Base-by-base conservation (phyloP, 202 grass and related monocot species). In the Elaeis oleifera region DNA sequence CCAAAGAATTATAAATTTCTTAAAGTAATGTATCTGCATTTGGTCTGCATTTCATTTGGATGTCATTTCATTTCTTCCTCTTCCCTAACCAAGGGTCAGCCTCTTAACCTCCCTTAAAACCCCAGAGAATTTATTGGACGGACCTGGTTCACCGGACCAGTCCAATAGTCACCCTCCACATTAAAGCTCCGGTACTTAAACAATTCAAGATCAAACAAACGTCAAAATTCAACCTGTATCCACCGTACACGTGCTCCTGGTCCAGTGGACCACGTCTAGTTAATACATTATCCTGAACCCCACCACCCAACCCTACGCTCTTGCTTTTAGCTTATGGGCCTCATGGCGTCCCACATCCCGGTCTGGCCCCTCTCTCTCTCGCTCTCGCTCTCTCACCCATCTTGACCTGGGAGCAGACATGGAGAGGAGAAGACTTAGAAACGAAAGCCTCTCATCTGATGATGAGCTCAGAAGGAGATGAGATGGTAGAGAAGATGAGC, bases 81-180 rank as follows among this genome's bases (percentile, higher is more conserved):
- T 53, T 67, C 72, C 72, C 52, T 66, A 28, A 51, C 63, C 51
- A 74, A 60, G 58, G 58, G 52, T 39, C 63, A 53, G 23, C 24
- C 60, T 19, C 49, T 62, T 56, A 32, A 17, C 54, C 53, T 60
- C 17, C 36, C 2, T 2, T 2, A 2, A 3, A 44, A 2, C 36
- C 36, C 8, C 29, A 32, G 5, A 31, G 28, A 31, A 31, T 6
- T 31, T 31, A 31, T 31, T 31, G 1, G 5, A 6, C 5, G 28
- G 5, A 5, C 28, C 5, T 31, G 28, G 28, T 31, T 0, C 28
- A 31, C 5, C 5, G 5, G 28, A 31, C 28, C 28, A 31, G 28
- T 31, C 28, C 28, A 31, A 31, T 31, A 6, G 28, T 6, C 28
- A 31, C 28, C 0, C 28, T 5, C 28, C 28, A 31, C 28, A 31